Conservation (phyloP, 2,329 filamentous ascomycete species). For the Lecanicillium sp. region DNA sequence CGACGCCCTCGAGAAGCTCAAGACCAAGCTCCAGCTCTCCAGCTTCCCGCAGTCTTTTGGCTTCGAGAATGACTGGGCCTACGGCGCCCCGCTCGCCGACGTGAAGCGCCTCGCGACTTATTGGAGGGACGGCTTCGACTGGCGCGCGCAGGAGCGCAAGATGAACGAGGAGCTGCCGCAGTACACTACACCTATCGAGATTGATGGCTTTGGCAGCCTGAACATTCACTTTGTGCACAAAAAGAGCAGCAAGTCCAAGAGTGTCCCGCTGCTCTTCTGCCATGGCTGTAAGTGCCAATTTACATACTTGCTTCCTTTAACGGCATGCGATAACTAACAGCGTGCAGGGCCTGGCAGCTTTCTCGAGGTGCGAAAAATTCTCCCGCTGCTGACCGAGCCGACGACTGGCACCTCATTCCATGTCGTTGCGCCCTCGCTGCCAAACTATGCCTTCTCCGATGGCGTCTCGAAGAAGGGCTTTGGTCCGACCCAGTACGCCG, state of each 20-base stretch:
- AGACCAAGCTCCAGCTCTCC: slow-evolving; percentile 20
- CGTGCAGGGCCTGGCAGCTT: slow-evolving; percentile 58
- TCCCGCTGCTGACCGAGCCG: slow-evolving; percentile 40
- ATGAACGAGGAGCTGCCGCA: slow-evolving; percentile 53
- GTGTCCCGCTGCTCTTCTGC: slow-evolving; percentile 54
- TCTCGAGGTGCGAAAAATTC: slow-evolving; percentile 57
- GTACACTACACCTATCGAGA: slow-evolving; percentile 40
- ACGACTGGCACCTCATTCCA: slow-evolving; percentile 41
- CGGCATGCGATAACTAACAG: not conserved
- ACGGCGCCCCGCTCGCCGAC: slow-evolving; percentile 21
- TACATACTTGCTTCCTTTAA: not conserved
- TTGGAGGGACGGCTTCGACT: slow-evolving; percentile 45
- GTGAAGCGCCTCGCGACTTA: slow-evolving; percentile 23
- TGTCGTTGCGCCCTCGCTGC: slow-evolving; percentile 52
- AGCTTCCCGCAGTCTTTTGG: slow-evolving; percentile 18
- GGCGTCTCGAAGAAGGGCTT: slow-evolving; percentile 26
- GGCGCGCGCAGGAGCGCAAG: slow-evolving; percentile 47
- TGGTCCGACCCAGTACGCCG: slow-evolving; percentile 33
- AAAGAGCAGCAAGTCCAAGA: slow-evolving; percentile 38
- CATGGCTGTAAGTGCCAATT: slow-evolving; percentile 18
- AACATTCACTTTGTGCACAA: slow-evolving; percentile 58
- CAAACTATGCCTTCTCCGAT: slow-evolving; percentile 41
- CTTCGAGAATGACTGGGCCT: slow-evolving; percentile 16
- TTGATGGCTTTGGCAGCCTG: slow-evolving; percentile 49
- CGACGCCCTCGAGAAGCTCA: slow-evolving; percentile 18